Conservation (phyloP, 257 asterid genomes). For the Solanum rostratum region DNA sequence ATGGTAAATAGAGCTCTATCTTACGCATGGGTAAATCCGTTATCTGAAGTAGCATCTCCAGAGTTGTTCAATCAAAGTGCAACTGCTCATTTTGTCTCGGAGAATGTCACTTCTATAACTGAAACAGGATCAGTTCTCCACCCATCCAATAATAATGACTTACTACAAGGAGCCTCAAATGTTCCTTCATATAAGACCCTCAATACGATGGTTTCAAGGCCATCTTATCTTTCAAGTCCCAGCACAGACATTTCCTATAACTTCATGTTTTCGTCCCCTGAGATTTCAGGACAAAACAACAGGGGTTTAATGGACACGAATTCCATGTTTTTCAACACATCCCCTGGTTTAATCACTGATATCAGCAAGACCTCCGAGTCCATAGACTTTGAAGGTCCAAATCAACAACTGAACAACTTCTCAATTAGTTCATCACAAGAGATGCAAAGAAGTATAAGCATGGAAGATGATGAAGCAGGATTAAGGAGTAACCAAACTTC, state of each 20-base stretch:
- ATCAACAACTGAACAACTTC: conserved; percentile 26
- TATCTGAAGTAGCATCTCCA: conserved; percentile 2
- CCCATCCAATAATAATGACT: conserved; percentile 11
- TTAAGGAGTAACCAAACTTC: conserved; percentile 1
- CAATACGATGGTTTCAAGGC: conserved; percentile 4
- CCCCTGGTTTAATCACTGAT: conserved; percentile 34
- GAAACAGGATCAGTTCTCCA: conserved; percentile 11
- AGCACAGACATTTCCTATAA: conserved; percentile 2
- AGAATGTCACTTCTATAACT: conserved; percentile 9
- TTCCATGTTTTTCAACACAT: conserved; percentile 43
- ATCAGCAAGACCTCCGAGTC: neutral
- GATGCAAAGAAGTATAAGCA: conserved; percentile 14
- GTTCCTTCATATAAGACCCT: conserved; percentile 4
- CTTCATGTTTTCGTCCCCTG: conserved; percentile 9
- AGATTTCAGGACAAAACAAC: neutral
- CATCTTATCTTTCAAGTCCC: conserved; percentile 1
- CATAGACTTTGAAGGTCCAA: neutral
- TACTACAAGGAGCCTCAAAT: conserved; percentile 14
- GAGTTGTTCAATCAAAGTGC: conserved; percentile 8
- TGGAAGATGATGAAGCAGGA: conserved; percentile 2
- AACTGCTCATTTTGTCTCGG: conserved; percentile 8
- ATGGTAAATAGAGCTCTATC: conserved; percentile 54
- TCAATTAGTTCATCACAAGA: conserved; percentile 24
- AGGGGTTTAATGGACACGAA: conserved; percentile 25
- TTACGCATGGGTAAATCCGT: conserved; percentile 43